Conservation (phyloP, 139 green algal species). For the Deuterostichococcus epilithicus region DNA sequence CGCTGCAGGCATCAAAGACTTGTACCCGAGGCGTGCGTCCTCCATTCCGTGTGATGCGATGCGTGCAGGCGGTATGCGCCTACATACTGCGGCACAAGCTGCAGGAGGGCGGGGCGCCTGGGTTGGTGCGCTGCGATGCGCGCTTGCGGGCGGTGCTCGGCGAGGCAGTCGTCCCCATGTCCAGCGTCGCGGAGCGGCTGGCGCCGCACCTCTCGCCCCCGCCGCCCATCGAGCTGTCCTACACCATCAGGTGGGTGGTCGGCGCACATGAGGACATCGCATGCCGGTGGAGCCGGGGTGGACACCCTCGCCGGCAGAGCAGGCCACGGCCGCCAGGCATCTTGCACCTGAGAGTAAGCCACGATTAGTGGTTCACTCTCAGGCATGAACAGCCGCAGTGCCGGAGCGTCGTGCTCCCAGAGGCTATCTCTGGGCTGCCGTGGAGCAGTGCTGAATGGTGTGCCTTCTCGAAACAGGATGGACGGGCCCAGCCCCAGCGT, state of each 20-base stretch:
- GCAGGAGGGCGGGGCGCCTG: constrained; percentile 5
- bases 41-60: too few species aligned
- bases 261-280: too few species aligned
- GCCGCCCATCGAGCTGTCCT: constrained; percentile 21
- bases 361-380: too few species aligned
- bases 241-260: constrained; percentile 27
- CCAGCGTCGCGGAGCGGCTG: constrained; percentile 9
- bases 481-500: constrained; percentile 14
- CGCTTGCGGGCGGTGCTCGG: constrained; percentile 23
- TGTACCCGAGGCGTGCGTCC: too few species aligned
- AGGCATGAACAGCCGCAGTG: too few species aligned
- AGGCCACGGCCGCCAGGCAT: too few species aligned
- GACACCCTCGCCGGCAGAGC: not conserved
- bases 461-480: too few species aligned
- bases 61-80: constrained; percentile 4
- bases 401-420: too few species aligned
- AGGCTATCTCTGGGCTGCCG: too few species aligned
- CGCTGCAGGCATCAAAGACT: too few species aligned
- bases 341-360: too few species aligned
- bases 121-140: constrained; percentile 30
- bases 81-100: constrained; percentile 15
- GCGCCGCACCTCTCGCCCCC: constrained; percentile 12
- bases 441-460: too few species aligned
- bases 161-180: constrained; percentile 12
- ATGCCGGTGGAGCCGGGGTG: not conserved